A percentile compares a stretch with the other conserved stretches of the same genome.
These are phyloP conservation scores for Withania somnifera DNA, from an alignment of 305 asterid species.

Conservation along the genomic window DNA sequence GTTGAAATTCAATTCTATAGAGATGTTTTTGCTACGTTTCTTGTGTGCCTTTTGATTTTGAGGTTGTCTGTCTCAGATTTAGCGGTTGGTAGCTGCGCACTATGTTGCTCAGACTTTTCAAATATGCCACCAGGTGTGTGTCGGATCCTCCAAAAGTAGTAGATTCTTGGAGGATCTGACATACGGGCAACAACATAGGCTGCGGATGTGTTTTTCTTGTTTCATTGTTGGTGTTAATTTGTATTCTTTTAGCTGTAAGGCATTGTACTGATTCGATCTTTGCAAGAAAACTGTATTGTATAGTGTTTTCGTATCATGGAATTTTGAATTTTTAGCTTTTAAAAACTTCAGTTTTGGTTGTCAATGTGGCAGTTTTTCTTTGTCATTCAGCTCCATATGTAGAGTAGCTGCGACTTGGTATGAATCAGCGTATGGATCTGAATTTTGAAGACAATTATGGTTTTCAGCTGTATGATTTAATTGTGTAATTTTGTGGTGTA, in stretches of 20 bases:
- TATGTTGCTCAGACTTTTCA: too few species aligned
- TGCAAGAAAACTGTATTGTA: background rate
- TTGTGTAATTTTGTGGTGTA: background rate
- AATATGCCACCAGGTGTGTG: too few species aligned
- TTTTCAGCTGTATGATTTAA: background rate
- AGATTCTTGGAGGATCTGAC: too few species aligned
- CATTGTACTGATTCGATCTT: background rate
- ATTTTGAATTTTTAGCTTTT: background rate
- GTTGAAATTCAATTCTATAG: background rate
- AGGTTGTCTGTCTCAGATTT: background rate
- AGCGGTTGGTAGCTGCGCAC: background rate
- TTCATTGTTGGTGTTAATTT: background rate
- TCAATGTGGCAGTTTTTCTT: background rate
- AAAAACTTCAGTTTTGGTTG: background rate
- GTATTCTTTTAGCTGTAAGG: background rate
- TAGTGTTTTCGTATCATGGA: background rate
- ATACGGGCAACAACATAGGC: too few species aligned
- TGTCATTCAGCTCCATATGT: constrained; percentile 3
- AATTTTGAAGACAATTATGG: background rate
- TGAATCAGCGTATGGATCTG: background rate
- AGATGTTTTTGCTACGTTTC: background rate
- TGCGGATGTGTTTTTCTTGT: background rate
- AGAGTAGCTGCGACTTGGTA: background rate
- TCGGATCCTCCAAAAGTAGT: too few species aligned
- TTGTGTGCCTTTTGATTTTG: background rate